These are phyloP conservation scores for Shiraia sp. DNA, from an alignment of 2,329 filamentous ascomycete genomes.

Conservation along the genomic window DNA sequence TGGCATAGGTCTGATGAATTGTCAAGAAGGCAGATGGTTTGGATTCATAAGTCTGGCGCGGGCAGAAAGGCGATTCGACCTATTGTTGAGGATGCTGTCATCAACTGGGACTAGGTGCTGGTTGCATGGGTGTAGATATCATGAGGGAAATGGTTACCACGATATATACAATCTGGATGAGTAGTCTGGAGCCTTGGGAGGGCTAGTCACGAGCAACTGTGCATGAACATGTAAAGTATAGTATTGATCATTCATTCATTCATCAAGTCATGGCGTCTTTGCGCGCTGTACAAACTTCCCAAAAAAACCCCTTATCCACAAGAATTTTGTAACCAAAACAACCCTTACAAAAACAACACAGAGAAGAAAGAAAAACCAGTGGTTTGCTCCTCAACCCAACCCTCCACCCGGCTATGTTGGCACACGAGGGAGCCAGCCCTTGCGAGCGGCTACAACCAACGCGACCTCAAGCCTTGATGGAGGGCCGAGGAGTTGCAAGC, in stretches of 20 bases:
- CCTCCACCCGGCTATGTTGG: conserved; percentile 16
- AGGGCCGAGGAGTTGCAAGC: conserved; percentile 1
- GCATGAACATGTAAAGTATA: not conserved
- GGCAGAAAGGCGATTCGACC: conserved; percentile 52
- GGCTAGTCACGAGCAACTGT: not conserved
- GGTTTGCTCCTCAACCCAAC: conserved; percentile 1
- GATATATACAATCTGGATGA: too few species aligned
- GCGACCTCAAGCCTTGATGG: conserved; percentile 16
- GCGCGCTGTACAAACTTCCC: not conserved
- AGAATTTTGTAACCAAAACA: not conserved
- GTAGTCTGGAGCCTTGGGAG: too few species aligned
- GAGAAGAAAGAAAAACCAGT: not conserved
- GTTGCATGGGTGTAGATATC: not conserved
- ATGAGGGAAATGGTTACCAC: too few species aligned
- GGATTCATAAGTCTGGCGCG: conserved; percentile 47
- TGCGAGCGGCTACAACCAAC: conserved; percentile 16
- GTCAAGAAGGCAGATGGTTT: conserved; percentile 52
- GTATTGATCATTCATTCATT: conserved; percentile 1
- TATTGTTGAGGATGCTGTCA: conserved; percentile 52
- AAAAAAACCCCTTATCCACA: not conserved
- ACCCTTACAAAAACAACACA: conserved; percentile 1
- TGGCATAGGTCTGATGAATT: conserved; percentile 51
- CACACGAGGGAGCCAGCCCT: conserved; percentile 19
- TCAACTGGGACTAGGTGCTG: conserved; percentile 41
- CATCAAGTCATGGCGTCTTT: not conserved